A percentile compares a stretch with the other conserved stretches of the same genome.
Evolutionary conservation across 1,284 basidiomycete species (phyloP).

Genomic region (Heterobasidion parviporum): DNA sequence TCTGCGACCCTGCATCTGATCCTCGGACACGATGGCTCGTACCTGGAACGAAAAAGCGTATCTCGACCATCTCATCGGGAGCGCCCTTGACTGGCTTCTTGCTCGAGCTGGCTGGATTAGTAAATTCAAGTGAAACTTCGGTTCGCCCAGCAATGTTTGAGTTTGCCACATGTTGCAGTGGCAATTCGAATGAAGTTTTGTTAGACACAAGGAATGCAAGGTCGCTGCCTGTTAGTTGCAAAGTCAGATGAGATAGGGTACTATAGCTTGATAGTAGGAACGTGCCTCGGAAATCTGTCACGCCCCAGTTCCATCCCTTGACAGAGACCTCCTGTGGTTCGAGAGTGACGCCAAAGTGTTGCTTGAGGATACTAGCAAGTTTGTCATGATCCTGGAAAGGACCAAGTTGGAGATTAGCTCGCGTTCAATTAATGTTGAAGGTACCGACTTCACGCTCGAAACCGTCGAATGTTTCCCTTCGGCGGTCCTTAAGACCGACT

Average conservation of each 20-base stretch:
- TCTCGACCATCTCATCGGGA: constrained; percentile 90
- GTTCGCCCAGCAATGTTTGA: constrained; percentile 97
- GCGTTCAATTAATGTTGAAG: constrained; percentile 6
- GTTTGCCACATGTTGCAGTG: constrained; percentile 84
- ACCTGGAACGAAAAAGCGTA: constrained; percentile 95
- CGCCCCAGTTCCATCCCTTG: constrained; percentile 99
- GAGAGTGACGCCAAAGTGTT: constrained; percentile 79
- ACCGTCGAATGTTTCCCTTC: constrained; percentile 86
- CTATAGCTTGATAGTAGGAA: constrained; percentile 1
- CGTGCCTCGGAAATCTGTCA: constrained; percentile 87
- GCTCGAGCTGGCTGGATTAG: constrained; percentile 35
- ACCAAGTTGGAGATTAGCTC: background rate
- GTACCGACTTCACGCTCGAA: constrained; percentile 79
- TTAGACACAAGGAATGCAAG: constrained; percentile 88
- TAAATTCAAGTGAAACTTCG: constrained; percentile 96
- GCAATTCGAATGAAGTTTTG: constrained; percentile 89
- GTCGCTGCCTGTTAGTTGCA: constrained; percentile 60
- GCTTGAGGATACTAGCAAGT: constrained; percentile 68
- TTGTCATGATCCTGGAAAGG: constrained; percentile 72
- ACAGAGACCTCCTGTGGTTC: constrained; percentile 85
- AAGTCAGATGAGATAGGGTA: background rate
- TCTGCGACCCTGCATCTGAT: constrained; percentile 72
- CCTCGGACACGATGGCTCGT: constrained; percentile 49
- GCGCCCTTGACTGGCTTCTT: constrained; percentile 41
- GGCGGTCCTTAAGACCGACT: constrained; percentile 71